phyloP scores from a whole-genome alignment of 805 yeast genomes.

The Wickerhamiella musiphila region DNA sequence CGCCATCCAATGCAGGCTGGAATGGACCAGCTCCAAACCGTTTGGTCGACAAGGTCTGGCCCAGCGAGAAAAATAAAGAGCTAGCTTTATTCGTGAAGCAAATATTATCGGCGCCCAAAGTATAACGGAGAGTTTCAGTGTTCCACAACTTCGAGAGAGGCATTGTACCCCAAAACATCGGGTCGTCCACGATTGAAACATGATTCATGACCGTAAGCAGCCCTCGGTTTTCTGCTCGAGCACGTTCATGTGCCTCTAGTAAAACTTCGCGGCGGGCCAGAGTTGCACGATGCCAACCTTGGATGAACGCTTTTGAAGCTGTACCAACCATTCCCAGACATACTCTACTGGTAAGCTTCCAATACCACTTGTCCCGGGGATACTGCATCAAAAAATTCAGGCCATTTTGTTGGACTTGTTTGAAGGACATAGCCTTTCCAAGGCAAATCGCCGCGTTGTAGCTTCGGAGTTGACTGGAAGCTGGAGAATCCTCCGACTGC shows the following conservation, averaged over 20 bases:
- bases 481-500: no score
- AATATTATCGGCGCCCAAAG: constrained; percentile 80
- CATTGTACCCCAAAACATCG: constrained; percentile 70
- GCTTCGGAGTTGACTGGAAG: no score
- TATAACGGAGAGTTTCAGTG: constrained; percentile 70
- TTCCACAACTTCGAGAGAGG: constrained; percentile 51
- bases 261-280: constrained; percentile 46
- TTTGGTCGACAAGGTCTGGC: constrained; percentile 73
- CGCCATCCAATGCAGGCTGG: constrained; percentile 79
- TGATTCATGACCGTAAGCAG: constrained; percentile 81
- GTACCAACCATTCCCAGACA: constrained; percentile 53
- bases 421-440: constrained; percentile 5
- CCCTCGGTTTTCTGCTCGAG: constrained; percentile 53
- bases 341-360: constrained; percentile 54
- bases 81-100: constrained; percentile 35
- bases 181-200: constrained; percentile 61
- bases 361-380: constrained; percentile 39
- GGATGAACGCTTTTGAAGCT: constrained; percentile 42
- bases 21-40: constrained; percentile 89
- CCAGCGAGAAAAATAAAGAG: constrained; percentile 53
- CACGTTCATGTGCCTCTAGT: constrained; percentile 43
- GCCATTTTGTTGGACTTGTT: constrained; percentile 25
- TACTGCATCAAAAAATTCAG: constrained; percentile 48
- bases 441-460: no score
- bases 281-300: constrained; percentile 44